A percentile compares a stretch with the other conserved stretches of the same genome.
phyloP scores from a whole-genome alignment of 768 basidiomycete genomes.

The Hortiboletus flavorubellus region DNA sequence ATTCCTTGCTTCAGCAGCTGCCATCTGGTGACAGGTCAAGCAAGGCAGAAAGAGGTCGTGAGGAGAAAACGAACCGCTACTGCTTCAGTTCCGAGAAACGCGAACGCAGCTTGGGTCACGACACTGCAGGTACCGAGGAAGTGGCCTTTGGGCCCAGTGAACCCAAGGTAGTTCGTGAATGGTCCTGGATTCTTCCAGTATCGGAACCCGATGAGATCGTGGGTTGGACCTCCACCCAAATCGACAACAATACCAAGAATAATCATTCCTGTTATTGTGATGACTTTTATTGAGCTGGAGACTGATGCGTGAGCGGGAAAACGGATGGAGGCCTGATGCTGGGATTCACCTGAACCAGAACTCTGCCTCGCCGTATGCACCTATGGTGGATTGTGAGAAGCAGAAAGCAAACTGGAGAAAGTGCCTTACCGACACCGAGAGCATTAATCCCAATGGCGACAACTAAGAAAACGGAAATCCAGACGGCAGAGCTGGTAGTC shows the following conservation, averaged over 20 bases:
- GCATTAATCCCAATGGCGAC: slow-evolving; percentile 48
- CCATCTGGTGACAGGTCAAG: slow-evolving; percentile 27
- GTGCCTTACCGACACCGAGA: slow-evolving; percentile 36
- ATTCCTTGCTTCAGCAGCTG: slow-evolving; percentile 50
- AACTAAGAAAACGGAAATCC: slow-evolving; percentile 50
- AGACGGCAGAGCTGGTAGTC: slow-evolving; percentile 42
- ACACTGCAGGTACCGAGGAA: slow-evolving; percentile 54
- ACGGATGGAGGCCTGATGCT: not conserved
- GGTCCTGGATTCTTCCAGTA: slow-evolving; percentile 57
- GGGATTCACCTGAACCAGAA: slow-evolving; percentile 43
- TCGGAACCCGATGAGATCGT: slow-evolving; percentile 48
- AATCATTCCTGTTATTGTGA: slow-evolving; percentile 43
- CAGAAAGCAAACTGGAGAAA: too few species aligned
- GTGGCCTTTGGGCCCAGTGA: slow-evolving; percentile 44
- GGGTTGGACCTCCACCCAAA: slow-evolving; percentile 53
- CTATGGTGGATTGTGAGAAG: slow-evolving; percentile 8
- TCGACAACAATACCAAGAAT: slow-evolving; percentile 47
- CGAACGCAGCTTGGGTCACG: slow-evolving; percentile 57
- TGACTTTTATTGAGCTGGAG: slow-evolving; percentile 48
- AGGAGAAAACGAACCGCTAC: slow-evolving; percentile 35
- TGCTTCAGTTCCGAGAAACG: slow-evolving; percentile 56
- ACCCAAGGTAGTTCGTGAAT: slow-evolving; percentile 42
- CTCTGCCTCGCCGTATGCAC: slow-evolving; percentile 46
- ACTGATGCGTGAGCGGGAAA: not conserved
- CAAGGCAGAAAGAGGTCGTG: not conserved